Conservation (phyloP, 129 eudicot species). For the Arctium minus region DNA sequence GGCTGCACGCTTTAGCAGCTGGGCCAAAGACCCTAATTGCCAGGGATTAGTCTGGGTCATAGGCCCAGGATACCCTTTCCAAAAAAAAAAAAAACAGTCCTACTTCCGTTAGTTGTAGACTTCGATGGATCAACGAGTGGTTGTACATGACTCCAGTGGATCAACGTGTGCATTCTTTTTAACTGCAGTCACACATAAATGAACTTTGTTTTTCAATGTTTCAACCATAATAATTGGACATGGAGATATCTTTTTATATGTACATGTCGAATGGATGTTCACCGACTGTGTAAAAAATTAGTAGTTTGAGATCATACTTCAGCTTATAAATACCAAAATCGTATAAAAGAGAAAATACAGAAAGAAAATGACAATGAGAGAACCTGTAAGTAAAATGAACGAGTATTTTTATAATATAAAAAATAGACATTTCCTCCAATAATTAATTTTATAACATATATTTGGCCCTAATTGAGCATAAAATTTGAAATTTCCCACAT, state of each 20-base stretch:
- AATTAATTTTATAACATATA: too few relatives aligned
- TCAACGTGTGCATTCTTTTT: not conserved
- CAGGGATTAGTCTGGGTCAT: too few relatives aligned
- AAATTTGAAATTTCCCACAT: not conserved
- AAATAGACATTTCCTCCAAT: too few relatives aligned
- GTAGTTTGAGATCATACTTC: too few relatives aligned
- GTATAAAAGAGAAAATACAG: not conserved
- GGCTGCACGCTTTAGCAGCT: too few relatives aligned
- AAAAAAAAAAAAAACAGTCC: too few relatives aligned
- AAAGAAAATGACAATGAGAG: not conserved
- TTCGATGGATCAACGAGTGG: not conserved
- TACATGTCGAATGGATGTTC: not conserved
- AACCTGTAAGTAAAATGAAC: not conserved
- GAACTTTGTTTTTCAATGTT: not conserved
- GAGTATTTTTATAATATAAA: too few relatives aligned
- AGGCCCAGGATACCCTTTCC: too few relatives aligned
- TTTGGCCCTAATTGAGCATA: not conserved
- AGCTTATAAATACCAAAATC: too few relatives aligned
- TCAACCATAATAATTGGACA: not conserved
- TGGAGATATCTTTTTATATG: not conserved
- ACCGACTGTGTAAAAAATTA: too few relatives aligned
- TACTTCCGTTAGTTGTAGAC: not conserved
- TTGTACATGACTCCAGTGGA: not conserved
- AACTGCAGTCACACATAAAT: not conserved
- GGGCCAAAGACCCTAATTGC: too few relatives aligned